Evolutionary conservation across 805 yeast genomes (phyloP), one percentile per base, ranked within the genome.

Genomic region (Barnettozyma pratensis): DNA sequence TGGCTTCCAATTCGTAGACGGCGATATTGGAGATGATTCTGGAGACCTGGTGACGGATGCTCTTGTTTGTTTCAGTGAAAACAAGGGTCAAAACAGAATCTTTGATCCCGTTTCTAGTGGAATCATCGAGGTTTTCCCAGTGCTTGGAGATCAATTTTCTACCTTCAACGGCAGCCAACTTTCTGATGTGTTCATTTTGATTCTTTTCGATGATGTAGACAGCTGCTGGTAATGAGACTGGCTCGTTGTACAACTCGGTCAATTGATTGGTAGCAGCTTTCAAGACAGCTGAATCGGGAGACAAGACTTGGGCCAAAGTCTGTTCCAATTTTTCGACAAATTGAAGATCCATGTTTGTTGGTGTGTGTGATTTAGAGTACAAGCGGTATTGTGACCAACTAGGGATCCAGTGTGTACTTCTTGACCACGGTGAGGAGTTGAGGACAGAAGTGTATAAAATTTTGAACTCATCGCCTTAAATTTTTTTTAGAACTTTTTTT

Each of bases 151-250:
- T 80, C 62, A 86, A 78, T 68, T 94, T 94, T 70, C 96, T 82
- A 38, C 91, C 89, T 72, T 94, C 99, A 54, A 94, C 96, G 53
- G 97, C 95, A n/a, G 97, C 95, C 53, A 94, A 75, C 68, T 90
- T 96, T 61, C 87, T 85, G 58, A 91, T 65, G 60, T 86, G 87
- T 54, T 79, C 84, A 59, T 83, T 83, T 38, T 75, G 69, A 57
- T 83, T 81, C 56, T 74, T 76, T 67, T 87, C 90, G 62, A 89
- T 75, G 52, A 94, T 79, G 61, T 87, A 94, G 58, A 92, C 73
- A 65, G 92, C 74, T 9, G 96, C 83, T 19, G 96, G 94, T 51
- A 92, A 75, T 19, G 92, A 78, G 57, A 77, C 71, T 29, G 87
- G 79, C 58, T 82, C 79, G 50, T 79, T 72, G 71, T 87, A 90